Conservation (phyloP, 805 yeast genomes). For the Ogataea nakhonphanomensis region DNA sequence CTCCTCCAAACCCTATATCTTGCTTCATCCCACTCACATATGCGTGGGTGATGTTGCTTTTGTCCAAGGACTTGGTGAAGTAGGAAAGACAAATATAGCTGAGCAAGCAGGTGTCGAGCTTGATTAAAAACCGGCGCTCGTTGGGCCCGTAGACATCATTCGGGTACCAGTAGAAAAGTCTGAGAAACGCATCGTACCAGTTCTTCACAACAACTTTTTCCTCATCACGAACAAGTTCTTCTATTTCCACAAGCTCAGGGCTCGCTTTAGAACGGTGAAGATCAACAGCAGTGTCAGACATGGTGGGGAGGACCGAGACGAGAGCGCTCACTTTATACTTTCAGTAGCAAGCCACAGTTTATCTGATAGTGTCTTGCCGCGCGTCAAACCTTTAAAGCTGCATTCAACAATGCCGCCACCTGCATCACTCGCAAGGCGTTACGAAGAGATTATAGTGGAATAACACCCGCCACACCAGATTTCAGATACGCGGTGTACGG, state of each 20-base stretch:
- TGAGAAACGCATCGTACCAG: slow-evolving; percentile 59
- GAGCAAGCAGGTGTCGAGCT: slow-evolving; percentile 53
- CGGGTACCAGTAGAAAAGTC: slow-evolving; percentile 45
- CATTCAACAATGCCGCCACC: not conserved
- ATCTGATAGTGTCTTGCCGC: slow-evolving; percentile 2
- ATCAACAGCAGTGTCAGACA: slow-evolving; percentile 7
- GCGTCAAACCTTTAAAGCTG: not conserved
- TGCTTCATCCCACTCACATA: slow-evolving; percentile 62
- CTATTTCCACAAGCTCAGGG: slow-evolving; percentile 8
- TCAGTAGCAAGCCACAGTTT: slow-evolving; percentile 7
- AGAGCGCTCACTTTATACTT: not conserved
- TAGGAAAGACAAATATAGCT: slow-evolving; percentile 48
- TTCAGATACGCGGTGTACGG: too few relatives aligned
- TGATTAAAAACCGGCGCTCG: slow-evolving; percentile 44
- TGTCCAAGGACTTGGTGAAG: slow-evolving; percentile 68
- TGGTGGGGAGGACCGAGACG: not conserved
- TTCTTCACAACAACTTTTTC: slow-evolving; percentile 32
- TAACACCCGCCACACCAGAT: too few relatives aligned
- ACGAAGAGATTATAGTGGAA: not conserved
- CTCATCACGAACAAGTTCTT: slow-evolving; percentile 31
- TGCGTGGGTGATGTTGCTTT: slow-evolving; percentile 59
- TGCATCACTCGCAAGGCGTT: not conserved
- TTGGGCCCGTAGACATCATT: slow-evolving; percentile 13
- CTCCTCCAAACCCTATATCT: slow-evolving; percentile 53
- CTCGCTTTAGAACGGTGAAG: slow-evolving; percentile 5